A percentile compares a stretch with the other conserved stretches of the same genome.
Evolutionary conservation across 345 rosid genomes (phyloP).

Genomic region (Linum trigynum): DNA sequence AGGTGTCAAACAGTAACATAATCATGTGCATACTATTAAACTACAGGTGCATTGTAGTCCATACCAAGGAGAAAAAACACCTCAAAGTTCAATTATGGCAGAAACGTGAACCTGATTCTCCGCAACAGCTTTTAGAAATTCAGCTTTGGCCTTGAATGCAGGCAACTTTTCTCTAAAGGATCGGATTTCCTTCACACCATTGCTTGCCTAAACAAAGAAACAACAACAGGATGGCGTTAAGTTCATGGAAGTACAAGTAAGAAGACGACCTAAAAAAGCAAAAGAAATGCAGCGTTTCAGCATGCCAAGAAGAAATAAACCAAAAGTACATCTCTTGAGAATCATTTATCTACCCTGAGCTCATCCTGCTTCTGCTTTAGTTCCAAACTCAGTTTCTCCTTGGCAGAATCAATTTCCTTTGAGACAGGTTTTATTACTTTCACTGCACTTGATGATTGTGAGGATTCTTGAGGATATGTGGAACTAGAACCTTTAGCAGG

Average conservation of each 20-base stretch:
- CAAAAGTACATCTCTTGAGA: background rate
- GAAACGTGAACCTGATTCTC: constrained; percentile 55
- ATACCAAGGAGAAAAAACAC: background rate
- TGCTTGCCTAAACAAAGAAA: constrained; percentile 37
- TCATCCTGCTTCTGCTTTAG: constrained; percentile 73
- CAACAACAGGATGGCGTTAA: constrained; percentile 2
- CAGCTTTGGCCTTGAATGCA: constrained; percentile 67
- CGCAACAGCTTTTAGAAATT: constrained; percentile 65
- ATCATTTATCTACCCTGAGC: constrained; percentile 36
- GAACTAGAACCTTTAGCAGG: constrained; percentile 31
- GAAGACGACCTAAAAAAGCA: background rate
- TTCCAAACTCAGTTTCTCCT: constrained; percentile 52
- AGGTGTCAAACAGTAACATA: too few relatives aligned
- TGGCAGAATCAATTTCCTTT: constrained; percentile 27
- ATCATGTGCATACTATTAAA: background rate
- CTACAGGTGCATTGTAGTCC: background rate
- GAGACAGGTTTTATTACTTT: constrained; percentile 32
- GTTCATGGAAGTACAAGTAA: background rate
- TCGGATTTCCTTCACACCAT: constrained; percentile 44
- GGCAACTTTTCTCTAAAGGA: constrained; percentile 84
- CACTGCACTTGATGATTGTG: constrained; percentile 21
- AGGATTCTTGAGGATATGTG: constrained; percentile 26
- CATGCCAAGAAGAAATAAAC: constrained; percentile 2
- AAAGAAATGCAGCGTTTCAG: background rate
- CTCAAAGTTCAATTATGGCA: background rate